These are phyloP conservation scores for Alternaria hordeiaustralica DNA, from an alignment of 2,329 filamentous ascomycete species.

Conservation along the genomic window DNA sequence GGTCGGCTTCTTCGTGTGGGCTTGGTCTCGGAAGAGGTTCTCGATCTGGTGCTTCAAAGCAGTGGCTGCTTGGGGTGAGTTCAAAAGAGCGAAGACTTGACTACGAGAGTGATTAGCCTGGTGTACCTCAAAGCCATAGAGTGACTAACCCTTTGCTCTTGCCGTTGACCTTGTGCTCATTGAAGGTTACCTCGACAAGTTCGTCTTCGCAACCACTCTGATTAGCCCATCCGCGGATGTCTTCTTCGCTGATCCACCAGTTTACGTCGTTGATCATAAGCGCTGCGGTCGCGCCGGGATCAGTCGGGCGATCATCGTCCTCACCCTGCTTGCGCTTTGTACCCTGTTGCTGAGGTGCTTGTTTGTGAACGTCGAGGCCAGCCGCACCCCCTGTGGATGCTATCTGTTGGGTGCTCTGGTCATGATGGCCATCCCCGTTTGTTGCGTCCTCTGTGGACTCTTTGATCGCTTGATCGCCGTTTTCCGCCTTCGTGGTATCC, in stretches of 20 bases:
- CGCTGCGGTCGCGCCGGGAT: slow-evolving; percentile 70
- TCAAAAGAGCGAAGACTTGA: slow-evolving; percentile 85
- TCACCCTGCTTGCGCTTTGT: slow-evolving; percentile 67
- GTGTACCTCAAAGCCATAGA: neutral
- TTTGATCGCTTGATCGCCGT: slow-evolving; percentile 21
- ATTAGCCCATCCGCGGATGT: slow-evolving; percentile 85
- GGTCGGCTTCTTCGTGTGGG: slow-evolving; percentile 68
- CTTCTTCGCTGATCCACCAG: slow-evolving; percentile 94
- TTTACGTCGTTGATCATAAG: slow-evolving; percentile 87
- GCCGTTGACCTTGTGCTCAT: slow-evolving; percentile 97
- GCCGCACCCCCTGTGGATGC: slow-evolving; percentile 52
- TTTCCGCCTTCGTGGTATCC: slow-evolving; percentile 18
- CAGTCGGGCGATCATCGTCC: slow-evolving; percentile 60
- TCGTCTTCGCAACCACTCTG: slow-evolving; percentile 83
- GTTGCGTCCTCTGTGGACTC: slow-evolving; percentile 28
- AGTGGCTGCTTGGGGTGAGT: slow-evolving; percentile 81
- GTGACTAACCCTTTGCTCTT: slow-evolving; percentile 90
- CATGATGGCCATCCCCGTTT: slow-evolving; percentile 31
- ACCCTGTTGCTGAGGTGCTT: slow-evolving; percentile 61
- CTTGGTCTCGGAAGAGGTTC: slow-evolving; percentile 63
- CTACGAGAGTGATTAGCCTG: slow-evolving; percentile 45
- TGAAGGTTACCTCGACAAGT: slow-evolving; percentile 92
- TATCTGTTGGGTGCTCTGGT: slow-evolving; percentile 51
- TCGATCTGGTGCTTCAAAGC: slow-evolving; percentile 85
- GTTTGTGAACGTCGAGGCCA: slow-evolving; percentile 48